Evolutionary conservation across 1,139 yeast species (phyloP).

Genomic region (Scheffersomyces parashehatae): DNA sequence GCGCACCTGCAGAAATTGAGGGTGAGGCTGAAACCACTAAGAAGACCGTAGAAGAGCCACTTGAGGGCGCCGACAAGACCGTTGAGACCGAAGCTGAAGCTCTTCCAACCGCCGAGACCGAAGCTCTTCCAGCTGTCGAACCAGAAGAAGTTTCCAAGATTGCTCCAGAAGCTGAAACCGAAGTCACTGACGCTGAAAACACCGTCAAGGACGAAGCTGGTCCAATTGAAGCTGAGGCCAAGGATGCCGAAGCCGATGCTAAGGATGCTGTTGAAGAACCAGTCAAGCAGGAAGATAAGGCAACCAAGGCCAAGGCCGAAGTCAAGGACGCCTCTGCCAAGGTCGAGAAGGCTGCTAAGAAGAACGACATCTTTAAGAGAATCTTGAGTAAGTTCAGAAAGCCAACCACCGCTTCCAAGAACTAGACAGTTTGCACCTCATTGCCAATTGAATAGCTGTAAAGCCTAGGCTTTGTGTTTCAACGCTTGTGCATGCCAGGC

Average conservation of each 20-base stretch:
- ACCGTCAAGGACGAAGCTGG: conserved; percentile 3
- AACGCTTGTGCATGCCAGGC: too few relatives aligned
- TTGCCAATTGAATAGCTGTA: too few relatives aligned
- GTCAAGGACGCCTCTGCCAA: conserved; percentile 27
- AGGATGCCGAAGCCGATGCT: conserved; percentile 6
- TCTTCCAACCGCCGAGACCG: conserved; percentile 9
- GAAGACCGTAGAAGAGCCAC: conserved; percentile 6
- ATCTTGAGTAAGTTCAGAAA: conserved; percentile 50
- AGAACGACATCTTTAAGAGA: conserved; percentile 53
- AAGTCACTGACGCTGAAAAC: conserved; percentile 11
- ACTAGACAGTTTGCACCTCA: background rate
- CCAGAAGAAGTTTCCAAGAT: conserved; percentile 2
- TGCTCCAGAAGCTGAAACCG: conserved; percentile 12
- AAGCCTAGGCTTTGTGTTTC: too few relatives aligned
- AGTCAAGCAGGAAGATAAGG: conserved; percentile 9
- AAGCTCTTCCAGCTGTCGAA: conserved; percentile 8
- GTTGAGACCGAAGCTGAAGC: conserved; percentile 4
- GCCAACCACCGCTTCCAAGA: conserved; percentile 32
- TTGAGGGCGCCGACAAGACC: conserved; percentile 2
- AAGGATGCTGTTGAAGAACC: conserved; percentile 13
- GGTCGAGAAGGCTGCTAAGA: conserved; percentile 40
- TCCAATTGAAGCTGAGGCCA: conserved; percentile 4
- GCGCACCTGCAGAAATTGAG: conserved; percentile 9
- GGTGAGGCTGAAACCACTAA: conserved; percentile 11
- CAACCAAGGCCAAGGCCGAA: conserved; percentile 31